Percentiles rank a stretch among this genome's conserved stretches.
phyloP scores from a whole-genome alignment of 2,329 filamentous ascomycete species.

The Teratosphaeria pseudoeucalypti region DNA sequence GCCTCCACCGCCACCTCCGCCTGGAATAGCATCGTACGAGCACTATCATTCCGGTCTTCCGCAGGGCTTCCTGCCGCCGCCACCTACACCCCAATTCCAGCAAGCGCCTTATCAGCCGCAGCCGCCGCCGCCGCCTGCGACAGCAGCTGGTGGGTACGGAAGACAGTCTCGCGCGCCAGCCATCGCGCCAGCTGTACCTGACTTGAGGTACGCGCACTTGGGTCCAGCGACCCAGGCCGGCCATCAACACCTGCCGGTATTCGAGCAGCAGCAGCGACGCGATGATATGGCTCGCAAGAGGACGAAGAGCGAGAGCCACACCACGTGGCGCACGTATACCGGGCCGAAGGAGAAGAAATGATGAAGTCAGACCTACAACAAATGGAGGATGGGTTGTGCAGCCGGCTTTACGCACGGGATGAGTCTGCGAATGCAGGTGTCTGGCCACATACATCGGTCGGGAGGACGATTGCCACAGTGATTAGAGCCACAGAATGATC shows the following conservation, averaged over 20 bases:
- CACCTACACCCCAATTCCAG: constrained; percentile 1
- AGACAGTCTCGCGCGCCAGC: constrained; percentile 15
- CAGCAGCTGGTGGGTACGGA: constrained; percentile 1
- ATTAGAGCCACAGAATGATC: background rate
- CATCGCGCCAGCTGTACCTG: constrained; percentile 17
- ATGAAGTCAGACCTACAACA: background rate
- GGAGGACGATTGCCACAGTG: background rate
- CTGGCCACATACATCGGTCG: background rate
- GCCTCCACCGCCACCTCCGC: constrained; percentile 6
- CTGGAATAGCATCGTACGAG: constrained; percentile 4
- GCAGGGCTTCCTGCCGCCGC: constrained; percentile 3
- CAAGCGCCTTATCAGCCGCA: background rate
- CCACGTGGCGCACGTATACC: background rate
- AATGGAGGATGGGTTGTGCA: no score
- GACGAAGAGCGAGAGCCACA: constrained; percentile 7
- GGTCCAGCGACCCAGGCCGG: constrained; percentile 1
- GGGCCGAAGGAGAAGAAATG: background rate
- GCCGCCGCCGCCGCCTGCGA: background rate
- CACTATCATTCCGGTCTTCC: constrained; percentile 1
- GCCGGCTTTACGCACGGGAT: background rate
- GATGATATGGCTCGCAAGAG: constrained; percentile 3
- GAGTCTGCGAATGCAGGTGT: background rate
- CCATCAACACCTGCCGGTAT: constrained; percentile 14
- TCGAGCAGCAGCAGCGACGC: constrained; percentile 18
- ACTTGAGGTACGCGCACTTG: constrained; percentile 11